Evolutionary conservation across 345 rosid species (phyloP), one percentile per base, ranked within the genome.

Genomic region (Garcia nutans): DNA sequence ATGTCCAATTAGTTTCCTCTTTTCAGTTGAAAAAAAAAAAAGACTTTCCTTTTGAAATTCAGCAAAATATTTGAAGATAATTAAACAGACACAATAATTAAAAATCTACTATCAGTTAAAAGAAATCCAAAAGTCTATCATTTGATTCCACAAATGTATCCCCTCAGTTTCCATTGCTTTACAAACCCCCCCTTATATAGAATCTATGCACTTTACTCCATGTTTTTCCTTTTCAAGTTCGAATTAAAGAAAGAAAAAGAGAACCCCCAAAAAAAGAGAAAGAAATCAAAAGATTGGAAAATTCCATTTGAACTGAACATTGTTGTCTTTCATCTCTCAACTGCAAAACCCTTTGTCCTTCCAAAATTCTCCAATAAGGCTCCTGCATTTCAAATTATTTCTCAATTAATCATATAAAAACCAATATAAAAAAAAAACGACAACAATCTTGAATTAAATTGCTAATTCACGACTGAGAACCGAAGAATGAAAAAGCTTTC

Each of bases 301-400:
- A 70, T 70, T 70, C 63, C n/a, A 23, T 15, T 69, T 50, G 41
- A 69, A 24, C 33, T 69, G n/a, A 50, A 52, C 20, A 1, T 52
- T n/a, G 7, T 41, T 47, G 10, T 28, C 78, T 56, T 79, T 85
- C 83, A 90, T 80, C 87, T 83, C 82, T 70, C 73, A 28, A 70
- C 76, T 68, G 83, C 83, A 80, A 85, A 77, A 78, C 87, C 88
- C 81, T 84, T 81, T 76, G 81, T 81, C 88, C 86, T 85, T 63
- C 85, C 86, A 75, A 78, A 41, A 50, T 74, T 87, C 85, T 82
- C 76, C 64, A 67, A 26, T 58, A 84, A 10, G 68, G 68, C 37
- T 63, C 84, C 93, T 86, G 84, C 79, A 80, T 63, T 59, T 5
- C 71, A 76, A n/a, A 71, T 13, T 52, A 49, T 17, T 68, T 15